Percentiles rank a stretch among this genome's conserved stretches.
Evolutionary conservation across 345 rosid species (phyloP).

Genomic region (Eucalyptus leucophloia): DNA sequence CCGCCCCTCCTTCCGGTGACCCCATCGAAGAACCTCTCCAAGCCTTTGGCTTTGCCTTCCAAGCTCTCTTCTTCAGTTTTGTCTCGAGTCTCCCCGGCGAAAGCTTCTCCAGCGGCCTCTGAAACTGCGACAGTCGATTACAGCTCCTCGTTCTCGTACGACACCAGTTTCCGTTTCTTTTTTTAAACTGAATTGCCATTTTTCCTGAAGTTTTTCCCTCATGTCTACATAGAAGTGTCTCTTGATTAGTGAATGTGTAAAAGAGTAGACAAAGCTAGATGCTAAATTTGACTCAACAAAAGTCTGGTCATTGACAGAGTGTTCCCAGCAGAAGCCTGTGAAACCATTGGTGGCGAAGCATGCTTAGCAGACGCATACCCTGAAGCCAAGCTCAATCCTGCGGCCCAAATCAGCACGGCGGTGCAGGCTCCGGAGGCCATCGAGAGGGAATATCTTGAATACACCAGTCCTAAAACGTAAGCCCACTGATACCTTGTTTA

Average conservation of each 20-base stretch:
- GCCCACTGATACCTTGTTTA: neutral
- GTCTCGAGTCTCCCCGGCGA: neutral
- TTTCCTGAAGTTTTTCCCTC: too few species aligned
- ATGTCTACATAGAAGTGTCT: neutral
- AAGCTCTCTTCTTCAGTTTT: neutral
- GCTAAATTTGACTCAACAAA: neutral
- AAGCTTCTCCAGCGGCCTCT: slow-evolving; percentile 8
- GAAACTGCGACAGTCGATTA: slow-evolving; percentile 25
- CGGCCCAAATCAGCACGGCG: neutral
- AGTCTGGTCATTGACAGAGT: slow-evolving; percentile 16
- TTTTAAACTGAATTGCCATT: neutral
- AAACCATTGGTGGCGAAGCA: slow-evolving; percentile 57
- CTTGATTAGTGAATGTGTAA: neutral
- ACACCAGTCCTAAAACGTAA: slow-evolving; percentile 55
- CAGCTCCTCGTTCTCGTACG: slow-evolving; percentile 39
- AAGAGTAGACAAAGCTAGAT: neutral
- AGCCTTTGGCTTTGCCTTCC: neutral
- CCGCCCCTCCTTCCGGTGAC: slow-evolving; percentile 1
- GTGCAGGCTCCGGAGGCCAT: slow-evolving; percentile 20
- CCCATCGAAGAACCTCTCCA: slow-evolving; percentile 4
- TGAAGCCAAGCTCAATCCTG: slow-evolving; percentile 28
- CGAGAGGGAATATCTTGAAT: slow-evolving; percentile 65
- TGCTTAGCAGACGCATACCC: slow-evolving; percentile 58
- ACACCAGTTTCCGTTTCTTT: neutral
- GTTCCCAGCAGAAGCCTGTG: slow-evolving; percentile 83